Conservation (phyloP, 352 stramenopile species). For the Pythium apleroticum region DNA sequence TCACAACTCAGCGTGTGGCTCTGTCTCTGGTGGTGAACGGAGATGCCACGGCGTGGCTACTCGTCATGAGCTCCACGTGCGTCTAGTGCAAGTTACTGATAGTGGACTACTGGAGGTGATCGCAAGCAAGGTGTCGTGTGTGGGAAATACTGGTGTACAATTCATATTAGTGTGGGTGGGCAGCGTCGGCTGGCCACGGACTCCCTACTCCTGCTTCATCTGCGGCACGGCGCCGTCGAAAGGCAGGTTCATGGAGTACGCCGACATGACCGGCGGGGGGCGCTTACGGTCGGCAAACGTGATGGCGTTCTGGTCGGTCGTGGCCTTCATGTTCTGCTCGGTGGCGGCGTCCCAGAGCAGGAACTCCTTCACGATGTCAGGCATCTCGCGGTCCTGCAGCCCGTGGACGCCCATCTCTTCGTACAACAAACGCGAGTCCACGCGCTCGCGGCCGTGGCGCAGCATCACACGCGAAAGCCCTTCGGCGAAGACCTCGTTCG, state of each 20-base stretch:
- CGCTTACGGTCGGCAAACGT: constrained; percentile 30
- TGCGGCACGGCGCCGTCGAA: constrained; percentile 30
- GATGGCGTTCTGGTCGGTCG: constrained; percentile 35
- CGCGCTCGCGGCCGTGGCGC: constrained; percentile 46
- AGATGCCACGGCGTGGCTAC: too few species aligned
- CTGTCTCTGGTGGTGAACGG: too few species aligned
- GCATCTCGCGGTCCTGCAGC: constrained; percentile 43
- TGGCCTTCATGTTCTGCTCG: constrained; percentile 58
- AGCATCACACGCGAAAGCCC: constrained; percentile 63
- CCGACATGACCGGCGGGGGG: constrained; percentile 39
- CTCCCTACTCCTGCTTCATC: constrained; percentile 24
- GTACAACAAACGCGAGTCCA: constrained; percentile 55
- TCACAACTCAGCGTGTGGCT: too few species aligned
- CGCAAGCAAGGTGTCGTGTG: neutral
- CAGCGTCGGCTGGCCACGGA: neutral
- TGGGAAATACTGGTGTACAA: neutral
- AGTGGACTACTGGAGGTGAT: too few species aligned
- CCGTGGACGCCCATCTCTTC: constrained; percentile 51
- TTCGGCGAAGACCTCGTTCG: constrained; percentile 59
- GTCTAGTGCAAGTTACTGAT: too few species aligned
- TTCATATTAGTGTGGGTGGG: neutral
- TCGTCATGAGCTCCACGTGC: too few species aligned
- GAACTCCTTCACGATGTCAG: constrained; percentile 48
- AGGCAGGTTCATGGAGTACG: constrained; percentile 70
- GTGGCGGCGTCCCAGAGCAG: constrained; percentile 55